Base-by-base conservation (phyloP, 2,329 filamentous ascomycete genomes). In the Fusarium nygamai region DNA sequence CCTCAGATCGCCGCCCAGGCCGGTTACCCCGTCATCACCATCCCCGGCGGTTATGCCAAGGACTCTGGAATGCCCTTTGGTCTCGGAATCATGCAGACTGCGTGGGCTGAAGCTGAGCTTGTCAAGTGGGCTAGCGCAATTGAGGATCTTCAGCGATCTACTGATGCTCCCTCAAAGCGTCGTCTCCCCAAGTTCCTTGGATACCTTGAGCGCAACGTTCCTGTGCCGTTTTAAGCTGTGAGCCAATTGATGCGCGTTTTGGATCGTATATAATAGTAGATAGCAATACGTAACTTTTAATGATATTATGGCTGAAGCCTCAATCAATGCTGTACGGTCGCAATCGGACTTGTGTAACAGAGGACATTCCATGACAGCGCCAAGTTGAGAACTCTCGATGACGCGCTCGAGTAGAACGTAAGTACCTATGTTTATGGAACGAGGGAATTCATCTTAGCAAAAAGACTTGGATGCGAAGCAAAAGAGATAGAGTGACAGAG, bases 1-100 rank as follows among this genome's bases (percentile, higher is more conserved):
- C 90, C 90, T 71, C 90, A 93, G 81, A 88, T 93, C 67, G 91
- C 92, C 1, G 93, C 93, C 0, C 92, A 94, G 82, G 93, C 93
- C 10, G 92, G 92, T 0, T 95, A 94, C 78, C 93, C 92, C 0
- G 87, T 93, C 78, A 85, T 94, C 58, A 93, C 92, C 0, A 79
- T 95, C 3, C 93, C 93, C 0, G 90, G 87, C 1, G 91, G 91
- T 3, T 83, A 90, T 11, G 85, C 88, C 72, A 82, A 79, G 19
- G 87, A 86, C 8, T 83, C 82, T 5, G 88, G 89, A 12, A 91
- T 92, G 88, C 89, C 89, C 0, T 91, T 90, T 71, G 90, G 90
- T 3, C 79, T 92, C 33, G 89, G 85, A 1, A 83, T 92, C 80
- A 81, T 85, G 80, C 84, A 90, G 60, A 92, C 90, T 3, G 91